Evolutionary conservation across 306 rosid genomes (phyloP).

Genomic region (Citrullus amarus): DNA sequence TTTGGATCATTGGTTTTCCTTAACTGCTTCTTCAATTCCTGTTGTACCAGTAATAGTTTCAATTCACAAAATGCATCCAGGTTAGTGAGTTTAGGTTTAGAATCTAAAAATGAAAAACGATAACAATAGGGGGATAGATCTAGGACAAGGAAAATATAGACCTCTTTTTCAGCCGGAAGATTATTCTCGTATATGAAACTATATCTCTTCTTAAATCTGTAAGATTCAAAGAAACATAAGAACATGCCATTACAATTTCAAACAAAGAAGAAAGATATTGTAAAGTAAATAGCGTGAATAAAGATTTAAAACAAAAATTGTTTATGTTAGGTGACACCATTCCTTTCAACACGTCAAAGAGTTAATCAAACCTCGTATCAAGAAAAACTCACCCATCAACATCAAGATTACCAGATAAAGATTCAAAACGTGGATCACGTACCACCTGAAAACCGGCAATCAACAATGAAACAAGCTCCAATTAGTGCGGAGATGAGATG

Average conservation of each 20-base stretch:
- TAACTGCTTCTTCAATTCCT: slow-evolving; percentile 47
- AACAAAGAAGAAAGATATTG: background rate
- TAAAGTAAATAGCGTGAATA: background rate
- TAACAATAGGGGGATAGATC: background rate
- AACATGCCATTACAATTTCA: background rate
- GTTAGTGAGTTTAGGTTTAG: background rate
- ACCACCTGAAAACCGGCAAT: slow-evolving; percentile 33
- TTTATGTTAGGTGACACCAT: background rate
- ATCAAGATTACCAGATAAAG: slow-evolving; percentile 52
- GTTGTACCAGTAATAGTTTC: background rate
- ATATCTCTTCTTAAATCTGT: slow-evolving; percentile 71
- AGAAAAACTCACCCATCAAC: slow-evolving; percentile 45
- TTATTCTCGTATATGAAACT: slow-evolving; percentile 36
- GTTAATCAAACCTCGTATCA: background rate
- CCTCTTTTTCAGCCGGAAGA: slow-evolving; percentile 24
- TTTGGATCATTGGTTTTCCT: slow-evolving; percentile 36
- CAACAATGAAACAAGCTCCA: background rate
- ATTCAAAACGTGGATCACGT: slow-evolving; percentile 78
- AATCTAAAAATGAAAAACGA: background rate
- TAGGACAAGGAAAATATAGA: background rate
- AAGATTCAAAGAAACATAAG: slow-evolving; percentile 11
- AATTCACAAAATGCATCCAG: slow-evolving; percentile 8
- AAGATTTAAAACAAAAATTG: background rate
- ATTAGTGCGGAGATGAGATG: background rate
- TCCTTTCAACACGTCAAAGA: background rate